These are phyloP conservation scores for Hsuehochloa calcarea DNA, from an alignment of 176 grass and related monocot genomes.

Conservation along the genomic window DNA sequence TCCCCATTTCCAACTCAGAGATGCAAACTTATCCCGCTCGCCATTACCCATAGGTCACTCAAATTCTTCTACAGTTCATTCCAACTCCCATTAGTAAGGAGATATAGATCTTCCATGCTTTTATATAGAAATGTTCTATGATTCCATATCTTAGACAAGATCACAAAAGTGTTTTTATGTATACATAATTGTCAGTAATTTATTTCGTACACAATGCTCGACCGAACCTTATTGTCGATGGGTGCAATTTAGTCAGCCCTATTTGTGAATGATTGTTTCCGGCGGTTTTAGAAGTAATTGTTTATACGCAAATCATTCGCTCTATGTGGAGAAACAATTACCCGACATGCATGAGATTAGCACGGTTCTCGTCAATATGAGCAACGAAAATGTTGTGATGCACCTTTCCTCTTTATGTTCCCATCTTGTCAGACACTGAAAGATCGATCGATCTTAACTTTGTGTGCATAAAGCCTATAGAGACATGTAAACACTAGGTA, in stretches of 20 bases:
- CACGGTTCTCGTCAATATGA: constrained; percentile 15
- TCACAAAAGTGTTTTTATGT: background rate
- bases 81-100: constrained; percentile 17
- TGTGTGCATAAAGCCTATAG: background rate
- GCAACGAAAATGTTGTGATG: too few species aligned
- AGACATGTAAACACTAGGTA: constrained; percentile 16
- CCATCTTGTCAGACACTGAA: background rate
- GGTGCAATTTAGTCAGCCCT: too few species aligned
- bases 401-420: constrained; percentile 26
- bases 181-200: background rate
- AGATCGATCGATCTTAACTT: background rate
- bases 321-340: background rate
- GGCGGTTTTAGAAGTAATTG: background rate
- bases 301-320: background rate
- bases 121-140: background rate
- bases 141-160: background rate
- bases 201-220: too few species aligned
- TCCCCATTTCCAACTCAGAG: constrained; percentile 46
- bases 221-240: background rate
- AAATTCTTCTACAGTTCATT: constrained; percentile 25
- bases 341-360: constrained; percentile 40
- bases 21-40: constrained; percentile 50
- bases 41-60: constrained; percentile 18
- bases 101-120: background rate
- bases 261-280: background rate